Evolutionary conservation across 768 basidiomycete species (phyloP).

Genomic region (Lepiota venenata): DNA sequence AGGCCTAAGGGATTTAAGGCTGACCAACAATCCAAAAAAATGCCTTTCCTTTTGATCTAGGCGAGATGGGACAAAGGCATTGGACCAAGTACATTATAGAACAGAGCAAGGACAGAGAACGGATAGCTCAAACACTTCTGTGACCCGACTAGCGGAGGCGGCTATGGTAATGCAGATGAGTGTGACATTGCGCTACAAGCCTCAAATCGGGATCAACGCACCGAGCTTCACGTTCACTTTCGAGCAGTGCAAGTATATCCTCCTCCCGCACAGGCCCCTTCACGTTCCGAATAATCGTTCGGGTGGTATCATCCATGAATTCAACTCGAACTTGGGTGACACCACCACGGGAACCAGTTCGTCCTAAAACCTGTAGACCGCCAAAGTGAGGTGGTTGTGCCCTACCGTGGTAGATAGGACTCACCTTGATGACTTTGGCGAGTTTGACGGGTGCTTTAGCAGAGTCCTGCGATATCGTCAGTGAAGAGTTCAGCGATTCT

Average conservation of each 20-base stretch:
- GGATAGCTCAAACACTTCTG: background rate
- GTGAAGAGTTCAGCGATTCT: background rate
- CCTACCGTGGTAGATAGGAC: slow-evolving; percentile 3
- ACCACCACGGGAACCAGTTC: slow-evolving; percentile 98
- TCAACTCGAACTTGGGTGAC: slow-evolving; percentile 99
- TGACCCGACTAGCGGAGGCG: slow-evolving; percentile 33
- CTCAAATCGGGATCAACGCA: slow-evolving; percentile 40
- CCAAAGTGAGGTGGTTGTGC: slow-evolving; percentile 10
- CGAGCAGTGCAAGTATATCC: slow-evolving; percentile 94
- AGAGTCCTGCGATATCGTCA: slow-evolving; percentile 54
- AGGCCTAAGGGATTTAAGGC: no score
- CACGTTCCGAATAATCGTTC: slow-evolving; percentile 98
- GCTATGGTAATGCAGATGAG: slow-evolving; percentile 16
- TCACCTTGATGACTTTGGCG: slow-evolving; percentile 95
- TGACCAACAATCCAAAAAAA: no score
- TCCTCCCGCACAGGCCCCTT: slow-evolving; percentile 96
- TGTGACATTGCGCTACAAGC: background rate
- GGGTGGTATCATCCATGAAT: slow-evolving; percentile 95
- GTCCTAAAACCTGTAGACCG: slow-evolving; percentile 79
- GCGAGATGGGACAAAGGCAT: no score
- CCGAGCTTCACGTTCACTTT: slow-evolving; percentile 99
- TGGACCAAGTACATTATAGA: no score
- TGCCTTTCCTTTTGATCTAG: no score
- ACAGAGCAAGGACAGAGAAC: background rate
- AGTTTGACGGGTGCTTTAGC: slow-evolving; percentile 95